phyloP scores from a whole-genome alignment of 2,329 filamentous ascomycete species.

The Bertia moriformis region DNA sequence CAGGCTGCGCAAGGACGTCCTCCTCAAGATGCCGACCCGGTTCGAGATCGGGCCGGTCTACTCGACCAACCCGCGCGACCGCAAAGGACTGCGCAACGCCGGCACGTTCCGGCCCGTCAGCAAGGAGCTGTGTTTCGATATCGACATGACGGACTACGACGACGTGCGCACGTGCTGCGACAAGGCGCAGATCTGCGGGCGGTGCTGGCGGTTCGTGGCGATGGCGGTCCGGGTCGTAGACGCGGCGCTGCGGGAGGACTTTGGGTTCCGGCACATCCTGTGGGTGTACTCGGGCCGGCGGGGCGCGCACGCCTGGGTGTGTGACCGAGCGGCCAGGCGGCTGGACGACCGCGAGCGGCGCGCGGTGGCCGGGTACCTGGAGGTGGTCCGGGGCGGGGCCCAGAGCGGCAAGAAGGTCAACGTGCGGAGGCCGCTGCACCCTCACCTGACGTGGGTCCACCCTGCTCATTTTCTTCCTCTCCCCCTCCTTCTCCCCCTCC shows the following conservation, averaged over 20 bases:
- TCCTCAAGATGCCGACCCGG: slow-evolving; percentile 75
- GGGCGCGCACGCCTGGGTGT: slow-evolving; percentile 96
- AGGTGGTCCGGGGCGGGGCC: slow-evolving; percentile 73
- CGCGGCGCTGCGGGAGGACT: slow-evolving; percentile 74
- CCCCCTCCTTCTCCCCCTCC: background rate
- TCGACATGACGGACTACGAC: slow-evolving; percentile 97
- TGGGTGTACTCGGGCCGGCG: slow-evolving; percentile 97
- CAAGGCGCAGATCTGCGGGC: slow-evolving; percentile 81
- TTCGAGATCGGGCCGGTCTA: slow-evolving; percentile 98
- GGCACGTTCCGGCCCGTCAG: slow-evolving; percentile 71
- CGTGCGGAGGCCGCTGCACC: slow-evolving; percentile 70
- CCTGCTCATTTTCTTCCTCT: background rate
- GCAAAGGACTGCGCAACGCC: slow-evolving; percentile 71
- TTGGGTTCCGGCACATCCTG: slow-evolving; percentile 90
- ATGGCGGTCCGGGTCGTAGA: slow-evolving; percentile 98
- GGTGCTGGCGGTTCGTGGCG: slow-evolving; percentile 93
- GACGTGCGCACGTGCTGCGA: slow-evolving; percentile 89
- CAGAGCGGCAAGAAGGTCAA: slow-evolving; percentile 82
- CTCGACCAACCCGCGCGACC: slow-evolving; percentile 79
- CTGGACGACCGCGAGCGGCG: slow-evolving; percentile 77
- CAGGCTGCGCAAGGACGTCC: slow-evolving; percentile 77
- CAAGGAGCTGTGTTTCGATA: slow-evolving; percentile 97
- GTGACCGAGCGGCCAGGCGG: slow-evolving; percentile 69
- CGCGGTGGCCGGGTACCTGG: slow-evolving; percentile 77
- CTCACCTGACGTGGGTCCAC: slow-evolving; percentile 57